phyloP scores from a whole-genome alignment of 1,139 yeast species.

The Magnusiomyces suaveolens region DNA sequence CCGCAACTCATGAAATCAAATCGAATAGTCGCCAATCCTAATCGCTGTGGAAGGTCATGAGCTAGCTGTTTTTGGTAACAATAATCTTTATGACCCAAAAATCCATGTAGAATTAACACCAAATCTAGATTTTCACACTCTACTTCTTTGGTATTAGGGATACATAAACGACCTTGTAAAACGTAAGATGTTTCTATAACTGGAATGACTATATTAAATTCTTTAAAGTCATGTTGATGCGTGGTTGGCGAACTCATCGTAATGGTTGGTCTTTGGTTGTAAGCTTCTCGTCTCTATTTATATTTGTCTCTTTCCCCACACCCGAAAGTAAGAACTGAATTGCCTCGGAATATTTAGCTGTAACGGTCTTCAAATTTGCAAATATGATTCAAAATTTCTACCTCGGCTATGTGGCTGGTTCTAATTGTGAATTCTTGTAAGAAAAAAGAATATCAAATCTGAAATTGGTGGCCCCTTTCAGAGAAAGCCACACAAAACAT shows the following conservation, averaged over 20 bases:
- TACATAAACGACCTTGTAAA: constrained; percentile 1
- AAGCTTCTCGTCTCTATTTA: not conserved
- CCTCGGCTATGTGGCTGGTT: no score
- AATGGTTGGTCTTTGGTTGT: not conserved
- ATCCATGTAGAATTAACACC: constrained; percentile 13
- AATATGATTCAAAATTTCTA: no score
- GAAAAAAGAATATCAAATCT: no score
- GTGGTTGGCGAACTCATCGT: not conserved
- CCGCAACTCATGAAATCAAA: constrained; percentile 15
- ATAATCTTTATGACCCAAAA: constrained; percentile 15
- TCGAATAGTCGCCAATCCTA: constrained; percentile 6
- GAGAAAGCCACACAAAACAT: no score
- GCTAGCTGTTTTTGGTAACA: constrained; percentile 13
- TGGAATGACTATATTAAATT: not conserved
- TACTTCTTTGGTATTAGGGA: not conserved
- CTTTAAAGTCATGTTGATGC: not conserved
- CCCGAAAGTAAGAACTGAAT: no score
- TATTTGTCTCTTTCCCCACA: no score
- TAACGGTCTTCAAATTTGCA: no score
- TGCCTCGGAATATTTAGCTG: no score
- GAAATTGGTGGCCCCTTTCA: no score
- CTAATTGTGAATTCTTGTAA: no score
- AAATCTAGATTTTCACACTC: not conserved
- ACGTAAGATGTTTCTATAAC: not conserved
- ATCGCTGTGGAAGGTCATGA: not conserved